phyloP scores from a whole-genome alignment of 164 flowering plant species.

The Piper longum region DNA sequence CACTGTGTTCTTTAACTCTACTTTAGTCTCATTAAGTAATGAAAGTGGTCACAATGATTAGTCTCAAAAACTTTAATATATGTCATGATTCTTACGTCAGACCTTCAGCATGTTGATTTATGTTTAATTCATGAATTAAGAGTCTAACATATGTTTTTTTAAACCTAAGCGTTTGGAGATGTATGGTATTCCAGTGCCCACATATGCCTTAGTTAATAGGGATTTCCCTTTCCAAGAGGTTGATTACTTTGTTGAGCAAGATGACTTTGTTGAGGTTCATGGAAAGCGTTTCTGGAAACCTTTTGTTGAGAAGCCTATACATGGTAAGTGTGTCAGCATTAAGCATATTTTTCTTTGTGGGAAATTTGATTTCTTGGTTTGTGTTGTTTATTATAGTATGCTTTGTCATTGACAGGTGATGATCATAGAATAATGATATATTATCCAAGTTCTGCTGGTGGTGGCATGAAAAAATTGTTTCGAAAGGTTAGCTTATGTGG shows the following conservation, averaged over 20 bases:
- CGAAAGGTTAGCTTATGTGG: slow-evolving; percentile 52
- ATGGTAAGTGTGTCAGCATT: slow-evolving; percentile 39
- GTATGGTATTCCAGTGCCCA: slow-evolving; percentile 92
- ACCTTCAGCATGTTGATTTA: too few species aligned
- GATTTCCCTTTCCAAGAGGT: slow-evolving; percentile 71
- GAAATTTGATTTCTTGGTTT: slow-evolving; percentile 1
- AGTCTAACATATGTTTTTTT: slow-evolving; percentile 12
- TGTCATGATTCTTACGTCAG: too few species aligned
- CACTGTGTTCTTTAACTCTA: too few species aligned
- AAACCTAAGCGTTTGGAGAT: slow-evolving; percentile 61
- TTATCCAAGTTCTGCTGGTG: slow-evolving; percentile 97
- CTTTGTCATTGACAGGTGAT: slow-evolving; percentile 48
- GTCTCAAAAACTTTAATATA: too few species aligned
- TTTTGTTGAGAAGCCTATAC: slow-evolving; percentile 95
- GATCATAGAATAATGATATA: slow-evolving; percentile 97
- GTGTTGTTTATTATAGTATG: not conserved
- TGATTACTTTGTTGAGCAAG: slow-evolving; percentile 89
- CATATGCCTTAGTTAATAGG: slow-evolving; percentile 90
- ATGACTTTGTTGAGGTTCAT: slow-evolving; percentile 95
- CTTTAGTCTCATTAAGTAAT: too few species aligned
- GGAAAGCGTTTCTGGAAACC: slow-evolving; percentile 98
- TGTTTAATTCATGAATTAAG: not conserved
- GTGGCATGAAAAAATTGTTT: slow-evolving; percentile 97
- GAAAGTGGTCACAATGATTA: too few species aligned
- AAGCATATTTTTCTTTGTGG: not conserved